phyloP scores from a whole-genome alignment of 805 yeast genomes.

The Wickerhamomyces strasburgensis region DNA sequence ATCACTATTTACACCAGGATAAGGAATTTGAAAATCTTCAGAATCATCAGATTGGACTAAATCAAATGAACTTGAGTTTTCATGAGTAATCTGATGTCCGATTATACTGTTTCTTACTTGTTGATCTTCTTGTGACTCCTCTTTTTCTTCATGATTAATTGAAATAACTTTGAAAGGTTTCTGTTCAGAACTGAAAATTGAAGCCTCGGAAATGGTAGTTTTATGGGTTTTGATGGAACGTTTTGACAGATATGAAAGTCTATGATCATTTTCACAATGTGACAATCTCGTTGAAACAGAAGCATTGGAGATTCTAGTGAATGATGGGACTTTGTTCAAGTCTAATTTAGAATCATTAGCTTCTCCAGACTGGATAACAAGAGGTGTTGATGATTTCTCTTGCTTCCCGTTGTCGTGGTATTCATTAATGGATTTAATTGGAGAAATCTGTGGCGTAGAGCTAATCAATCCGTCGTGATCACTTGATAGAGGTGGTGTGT shows the following conservation, averaged over 20 bases:
- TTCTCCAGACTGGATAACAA: neutral
- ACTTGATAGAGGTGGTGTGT: slow-evolving; percentile 18
- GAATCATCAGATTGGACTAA: slow-evolving; percentile 8
- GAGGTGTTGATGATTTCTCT: neutral
- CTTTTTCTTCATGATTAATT: slow-evolving; percentile 6
- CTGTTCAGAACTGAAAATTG: slow-evolving; percentile 22
- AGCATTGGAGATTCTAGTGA: slow-evolving; percentile 20
- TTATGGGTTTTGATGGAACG: slow-evolving; percentile 18
- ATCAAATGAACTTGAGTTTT: neutral
- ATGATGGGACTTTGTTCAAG: slow-evolving; percentile 18
- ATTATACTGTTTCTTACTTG: too few relatives aligned
- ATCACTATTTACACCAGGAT: slow-evolving; percentile 46
- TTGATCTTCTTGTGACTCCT: slow-evolving; percentile 1
- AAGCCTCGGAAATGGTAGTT: slow-evolving; percentile 13
- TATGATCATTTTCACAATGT: slow-evolving; percentile 3
- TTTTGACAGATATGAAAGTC: slow-evolving; percentile 21
- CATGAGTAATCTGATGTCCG: neutral
- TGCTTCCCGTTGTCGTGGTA: slow-evolving; percentile 1
- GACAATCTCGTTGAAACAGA: slow-evolving; percentile 5
- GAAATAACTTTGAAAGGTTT: too few relatives aligned
- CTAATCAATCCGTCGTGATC: slow-evolving; percentile 20
- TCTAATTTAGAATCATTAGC: slow-evolving; percentile 10
- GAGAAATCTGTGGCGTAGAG: slow-evolving; percentile 24
- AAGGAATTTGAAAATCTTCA: slow-evolving; percentile 25
- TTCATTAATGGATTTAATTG: slow-evolving; percentile 23